Conservation (phyloP, 768 basidiomycete genomes). For the Mycena leptocephala region DNA sequence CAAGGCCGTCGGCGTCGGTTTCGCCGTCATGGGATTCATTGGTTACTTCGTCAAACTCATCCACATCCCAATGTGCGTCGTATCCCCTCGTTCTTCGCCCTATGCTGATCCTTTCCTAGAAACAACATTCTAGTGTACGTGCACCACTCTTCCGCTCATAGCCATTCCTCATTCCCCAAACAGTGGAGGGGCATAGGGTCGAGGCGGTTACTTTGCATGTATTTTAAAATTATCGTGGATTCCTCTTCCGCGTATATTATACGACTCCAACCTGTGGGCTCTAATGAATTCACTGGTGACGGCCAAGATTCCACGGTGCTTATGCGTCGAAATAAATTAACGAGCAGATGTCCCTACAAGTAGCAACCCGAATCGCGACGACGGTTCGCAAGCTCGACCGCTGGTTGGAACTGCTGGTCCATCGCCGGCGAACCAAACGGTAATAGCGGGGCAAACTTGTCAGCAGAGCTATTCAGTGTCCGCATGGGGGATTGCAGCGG, state of each 20-base stretch:
- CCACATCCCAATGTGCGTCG: conserved; percentile 95
- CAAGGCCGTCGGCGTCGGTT: conserved; percentile 96
- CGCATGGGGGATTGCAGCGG: conserved; percentile 51
- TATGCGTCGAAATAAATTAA: conserved; percentile 28
- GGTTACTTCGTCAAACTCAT: conserved; percentile 99
- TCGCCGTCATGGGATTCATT: conserved; percentile 99
- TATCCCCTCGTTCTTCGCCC: conserved; percentile 1
- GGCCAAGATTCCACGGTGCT: neutral
- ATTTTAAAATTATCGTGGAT: conserved; percentile 36
- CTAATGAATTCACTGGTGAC: neutral
- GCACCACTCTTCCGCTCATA: neutral
- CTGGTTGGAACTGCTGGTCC: conserved; percentile 71
- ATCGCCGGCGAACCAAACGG: conserved; percentile 67
- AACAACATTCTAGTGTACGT: conserved; percentile 99
- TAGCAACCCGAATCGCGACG: conserved; percentile 83
- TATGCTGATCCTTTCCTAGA: conserved; percentile 60
- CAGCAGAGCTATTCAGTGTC: conserved; percentile 39
- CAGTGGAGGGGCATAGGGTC: conserved; percentile 83
- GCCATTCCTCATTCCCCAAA: conserved; percentile 42
- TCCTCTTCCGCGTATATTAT: conserved; percentile 6
- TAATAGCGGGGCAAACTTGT: conserved; percentile 63
- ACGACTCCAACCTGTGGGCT: neutral
- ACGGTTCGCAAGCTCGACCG: conserved; percentile 80
- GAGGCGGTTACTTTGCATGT: conserved; percentile 41
- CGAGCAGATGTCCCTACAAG: conserved; percentile 62